Percentiles rank a stretch among this genome's conserved stretches.
These are phyloP conservation scores for Cocos nucifera DNA, from an alignment of 176 grass and related monocot species.

Conservation along the genomic window DNA sequence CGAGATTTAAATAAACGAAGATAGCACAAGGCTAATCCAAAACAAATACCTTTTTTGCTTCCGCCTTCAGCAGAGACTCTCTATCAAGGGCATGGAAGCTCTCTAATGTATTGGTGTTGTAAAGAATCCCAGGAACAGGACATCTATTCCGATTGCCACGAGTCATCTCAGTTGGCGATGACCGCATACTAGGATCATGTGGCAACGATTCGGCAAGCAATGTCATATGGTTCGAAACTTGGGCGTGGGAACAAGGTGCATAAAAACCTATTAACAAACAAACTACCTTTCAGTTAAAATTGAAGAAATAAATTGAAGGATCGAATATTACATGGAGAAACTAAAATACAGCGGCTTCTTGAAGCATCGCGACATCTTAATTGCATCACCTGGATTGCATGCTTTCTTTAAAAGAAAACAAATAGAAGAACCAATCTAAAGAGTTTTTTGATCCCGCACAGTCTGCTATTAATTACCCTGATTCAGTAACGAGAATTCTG, in stretches of 20 bases:
- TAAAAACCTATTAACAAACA: conserved; percentile 48
- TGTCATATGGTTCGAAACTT: conserved; percentile 27
- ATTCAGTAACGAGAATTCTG: no score
- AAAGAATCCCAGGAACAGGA: conserved; percentile 61
- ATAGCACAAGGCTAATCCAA: not conserved
- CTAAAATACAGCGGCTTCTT: no score
- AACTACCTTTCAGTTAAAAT: not conserved
- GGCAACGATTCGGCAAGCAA: conserved; percentile 43
- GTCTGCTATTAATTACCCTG: no score
- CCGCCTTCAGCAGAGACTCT: conserved; percentile 30
- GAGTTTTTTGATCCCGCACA: no score
- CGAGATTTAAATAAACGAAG: not conserved
- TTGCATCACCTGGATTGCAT: no score
- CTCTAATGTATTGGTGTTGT: conserved; percentile 78
- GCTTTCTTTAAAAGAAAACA: no score
- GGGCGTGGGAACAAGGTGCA: conserved; percentile 28
- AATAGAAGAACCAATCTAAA: no score
- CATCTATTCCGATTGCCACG: conserved; percentile 43
- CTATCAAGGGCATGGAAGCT: conserved; percentile 54
- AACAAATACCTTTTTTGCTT: conserved; percentile 63
- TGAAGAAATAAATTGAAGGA: not conserved
- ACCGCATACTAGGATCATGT: conserved; percentile 2
- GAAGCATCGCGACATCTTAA: no score
- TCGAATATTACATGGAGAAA: not conserved
- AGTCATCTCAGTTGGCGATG: conserved; percentile 4